Evolutionary conservation across 1,284 basidiomycete genomes (phyloP), one percentile per base, ranked within the genome.

Genomic region (Trametes sp.): DNA sequence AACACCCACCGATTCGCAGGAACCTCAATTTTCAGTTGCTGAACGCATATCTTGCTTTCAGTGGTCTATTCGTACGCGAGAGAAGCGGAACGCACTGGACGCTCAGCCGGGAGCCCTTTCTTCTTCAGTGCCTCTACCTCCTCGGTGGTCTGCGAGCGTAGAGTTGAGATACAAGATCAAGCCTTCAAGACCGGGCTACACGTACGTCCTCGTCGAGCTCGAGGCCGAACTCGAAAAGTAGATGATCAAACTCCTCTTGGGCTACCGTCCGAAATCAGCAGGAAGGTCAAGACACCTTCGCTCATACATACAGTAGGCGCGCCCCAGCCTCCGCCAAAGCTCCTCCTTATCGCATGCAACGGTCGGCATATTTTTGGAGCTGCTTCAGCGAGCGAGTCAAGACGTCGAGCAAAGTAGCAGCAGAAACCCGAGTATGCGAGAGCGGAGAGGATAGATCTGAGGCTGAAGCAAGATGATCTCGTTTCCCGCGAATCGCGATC

Each of bases 1-100:
- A 8, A 11, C 36, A 66, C 75, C 56, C 63, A 87, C 93, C 94
- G 88, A 77, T 98, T 99, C 28, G 98, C 98, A 33, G 98, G 97
- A 57, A 98, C 88, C 78, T 99, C 97, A 72, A 99, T 98, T 87
- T 99, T 99, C 70, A 99, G 83, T 92, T 97, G 92, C 88, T 96
- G 71, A 26, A 58, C 44, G 4, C 36, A 26, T 26, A 19, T 31
- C 33, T 23, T n/a, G 23, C 4, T 9, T 11, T 48, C 41, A 50
- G 44, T 48, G 16, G 13, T 14, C 7, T 19, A 38, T 19, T 2
- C 13, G 9, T 21, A 0, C 28, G n/a, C 13, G 19, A 21, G 9
- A 8, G 14, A 33, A 8, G 41, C 24, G 53, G 41, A 26, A 77
- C 87, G 70, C 72, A 93, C 93, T 26, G 94, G 93, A 70, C 92